These are phyloP conservation scores for Wickerhamiella vanderwaltii DNA, from an alignment of 805 yeast genomes.

Conservation along the genomic window DNA sequence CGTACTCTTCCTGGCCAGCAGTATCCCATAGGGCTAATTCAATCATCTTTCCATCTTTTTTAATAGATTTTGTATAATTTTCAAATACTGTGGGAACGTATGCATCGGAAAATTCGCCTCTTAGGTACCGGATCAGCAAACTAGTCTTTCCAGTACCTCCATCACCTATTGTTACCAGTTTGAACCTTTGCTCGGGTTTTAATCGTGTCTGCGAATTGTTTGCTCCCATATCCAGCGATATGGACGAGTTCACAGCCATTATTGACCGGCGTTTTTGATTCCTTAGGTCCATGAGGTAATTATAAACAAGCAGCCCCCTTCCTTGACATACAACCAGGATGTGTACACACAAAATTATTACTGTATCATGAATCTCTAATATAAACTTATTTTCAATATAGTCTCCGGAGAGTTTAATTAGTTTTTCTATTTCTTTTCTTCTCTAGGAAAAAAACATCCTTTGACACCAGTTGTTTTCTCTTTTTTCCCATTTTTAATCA, in stretches of 20 bases:
- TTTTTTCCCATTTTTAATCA: too few relatives aligned
- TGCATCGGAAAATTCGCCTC: slow-evolving; percentile 54
- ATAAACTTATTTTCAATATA: too few relatives aligned
- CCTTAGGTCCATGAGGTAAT: slow-evolving; percentile 16
- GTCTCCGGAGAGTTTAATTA: too few relatives aligned
- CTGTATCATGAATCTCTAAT: too few relatives aligned
- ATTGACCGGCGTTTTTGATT: slow-evolving; percentile 17
- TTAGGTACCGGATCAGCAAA: slow-evolving; percentile 50
- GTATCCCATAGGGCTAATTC: slow-evolving; percentile 80
- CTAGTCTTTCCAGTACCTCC: slow-evolving; percentile 90
- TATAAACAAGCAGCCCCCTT: too few relatives aligned
- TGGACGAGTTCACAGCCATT: slow-evolving; percentile 12
- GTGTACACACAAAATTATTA: too few relatives aligned
- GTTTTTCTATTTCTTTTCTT: too few relatives aligned
- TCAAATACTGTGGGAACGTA: slow-evolving; percentile 80
- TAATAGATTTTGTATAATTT: slow-evolving; percentile 52
- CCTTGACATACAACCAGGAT: too few relatives aligned
- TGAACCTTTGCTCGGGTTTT: slow-evolving; percentile 32
- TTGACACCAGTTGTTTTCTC: too few relatives aligned
- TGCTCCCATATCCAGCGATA: slow-evolving; percentile 5
- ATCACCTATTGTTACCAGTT: slow-evolving; percentile 77
- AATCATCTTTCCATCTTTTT: slow-evolving; percentile 37
- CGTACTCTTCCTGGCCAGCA: slow-evolving; percentile 83
- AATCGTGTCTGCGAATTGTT: background rate
- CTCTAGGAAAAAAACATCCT: too few relatives aligned